A percentile compares a stretch with the other conserved stretches of the same genome.
Conservation (phyloP, 345 rosid genomes). For the Erysimum cheiranthoides region DNA sequence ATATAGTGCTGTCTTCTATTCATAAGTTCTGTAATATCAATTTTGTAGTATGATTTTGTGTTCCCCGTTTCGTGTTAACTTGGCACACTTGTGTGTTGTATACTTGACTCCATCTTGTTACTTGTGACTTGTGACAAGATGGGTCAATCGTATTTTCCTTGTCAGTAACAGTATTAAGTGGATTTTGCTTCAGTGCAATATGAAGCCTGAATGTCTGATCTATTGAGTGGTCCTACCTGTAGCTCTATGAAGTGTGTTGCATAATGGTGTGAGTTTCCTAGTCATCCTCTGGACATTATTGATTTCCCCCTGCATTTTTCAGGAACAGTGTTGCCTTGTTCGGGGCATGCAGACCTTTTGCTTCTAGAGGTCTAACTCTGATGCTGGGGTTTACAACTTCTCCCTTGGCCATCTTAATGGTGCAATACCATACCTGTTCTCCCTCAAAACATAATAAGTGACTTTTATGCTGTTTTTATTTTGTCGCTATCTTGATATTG, state of each 20-base stretch:
- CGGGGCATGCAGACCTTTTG: conserved; percentile 51
- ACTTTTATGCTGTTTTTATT: background rate
- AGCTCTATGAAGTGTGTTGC: conserved; percentile 27
- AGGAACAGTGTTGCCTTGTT: conserved; percentile 57
- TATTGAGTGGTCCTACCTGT: conserved; percentile 10
- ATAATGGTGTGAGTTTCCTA: conserved; percentile 31
- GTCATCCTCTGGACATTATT: conserved; percentile 47
- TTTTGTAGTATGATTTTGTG: conserved; percentile 10
- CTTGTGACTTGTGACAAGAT: conserved; percentile 36
- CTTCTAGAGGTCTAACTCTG: conserved; percentile 56
- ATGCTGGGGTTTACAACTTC: conserved; percentile 49
- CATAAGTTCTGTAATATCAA: background rate
- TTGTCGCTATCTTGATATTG: conserved; percentile 33
- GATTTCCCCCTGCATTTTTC: conserved; percentile 61
- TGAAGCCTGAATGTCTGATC: conserved; percentile 25
- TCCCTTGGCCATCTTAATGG: conserved; percentile 40
- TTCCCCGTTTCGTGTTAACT: conserved; percentile 1
- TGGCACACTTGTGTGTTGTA: conserved; percentile 21
- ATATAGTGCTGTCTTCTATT: conserved; percentile 9
- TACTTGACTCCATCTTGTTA: conserved; percentile 23
- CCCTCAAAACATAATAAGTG: conserved; percentile 29
- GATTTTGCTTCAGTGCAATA: conserved; percentile 25
- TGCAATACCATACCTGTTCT: conserved; percentile 42
- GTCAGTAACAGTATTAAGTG: conserved; percentile 12
- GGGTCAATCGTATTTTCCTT: conserved; percentile 11